Conservation (phyloP, 371 early-diverging fungal species). For the Dichotomocladium elegans region DNA sequence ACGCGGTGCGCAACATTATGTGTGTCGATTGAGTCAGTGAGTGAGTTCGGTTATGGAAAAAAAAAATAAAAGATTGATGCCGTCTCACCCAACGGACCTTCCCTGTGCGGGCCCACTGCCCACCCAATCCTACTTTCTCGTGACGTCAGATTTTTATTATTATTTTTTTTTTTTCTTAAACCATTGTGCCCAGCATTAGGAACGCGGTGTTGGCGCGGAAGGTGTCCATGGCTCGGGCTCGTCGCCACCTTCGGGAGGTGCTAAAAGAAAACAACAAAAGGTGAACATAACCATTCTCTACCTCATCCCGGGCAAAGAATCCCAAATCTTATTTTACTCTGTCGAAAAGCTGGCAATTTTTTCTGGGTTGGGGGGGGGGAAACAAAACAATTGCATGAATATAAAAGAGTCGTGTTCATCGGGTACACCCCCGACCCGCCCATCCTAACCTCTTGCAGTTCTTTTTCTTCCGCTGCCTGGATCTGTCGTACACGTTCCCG, state of each 20-base stretch:
- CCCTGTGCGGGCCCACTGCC: too few relatives aligned
- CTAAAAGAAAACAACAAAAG: background rate
- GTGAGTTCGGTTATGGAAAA: too few relatives aligned
- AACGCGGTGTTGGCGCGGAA: background rate
- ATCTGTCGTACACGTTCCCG: constrained; percentile 48
- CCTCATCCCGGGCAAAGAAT: too few relatives aligned
- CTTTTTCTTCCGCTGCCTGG: constrained; percentile 1
- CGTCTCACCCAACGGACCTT: too few relatives aligned
- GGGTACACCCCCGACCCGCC: too few relatives aligned
- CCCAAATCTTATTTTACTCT: background rate
- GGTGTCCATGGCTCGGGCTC: background rate
- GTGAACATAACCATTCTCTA: background rate
- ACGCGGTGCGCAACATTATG: constrained; percentile 5
- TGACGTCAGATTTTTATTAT: background rate
- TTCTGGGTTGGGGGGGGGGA: too few relatives aligned
- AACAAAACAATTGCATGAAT: too few relatives aligned
- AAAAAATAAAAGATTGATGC: background rate
- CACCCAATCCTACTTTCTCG: background rate
- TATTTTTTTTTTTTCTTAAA: background rate
- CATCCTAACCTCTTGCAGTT: too few relatives aligned
- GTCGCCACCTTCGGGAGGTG: background rate
- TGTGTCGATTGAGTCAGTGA: too few relatives aligned
- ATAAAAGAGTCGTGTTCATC: too few relatives aligned
- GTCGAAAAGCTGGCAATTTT: background rate
- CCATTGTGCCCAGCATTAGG: too few relatives aligned